Evolutionary conservation across 1,284 basidiomycete species (phyloP), one percentile per base, ranked within the genome.

Genomic region (Papiliotrema laurentii): DNA sequence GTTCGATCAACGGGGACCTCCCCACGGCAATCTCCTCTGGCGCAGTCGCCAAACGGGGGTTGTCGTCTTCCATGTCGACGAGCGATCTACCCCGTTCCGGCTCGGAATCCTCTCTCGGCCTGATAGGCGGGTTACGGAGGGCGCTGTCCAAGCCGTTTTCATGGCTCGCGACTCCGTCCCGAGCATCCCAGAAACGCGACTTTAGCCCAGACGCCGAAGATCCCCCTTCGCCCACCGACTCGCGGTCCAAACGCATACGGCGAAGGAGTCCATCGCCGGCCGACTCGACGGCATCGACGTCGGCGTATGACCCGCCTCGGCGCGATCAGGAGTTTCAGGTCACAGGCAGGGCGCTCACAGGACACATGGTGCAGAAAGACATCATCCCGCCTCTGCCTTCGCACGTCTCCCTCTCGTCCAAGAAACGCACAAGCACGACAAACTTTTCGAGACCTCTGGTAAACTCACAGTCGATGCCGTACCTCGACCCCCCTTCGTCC

Each of bases 401-500:
- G 0, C 33, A 55, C 24, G 37, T 60, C 42, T 43, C 49, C 35
- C 44, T 53, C 35, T 26, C 34, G 24, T 6, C 5, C 9, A 13
- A 34, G 43, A 34, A n/a, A 19, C 18, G 33, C 7, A n/a, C n/a
- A 30, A 5, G 37, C 11, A n/a, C 26, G n/a, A 54, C 48, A n/a
- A 54, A 55, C 25, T 51, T 51, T 28, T 55, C 53, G 11, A 31
- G 53, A 42, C 53, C 50, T 6, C 42, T 54, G 19, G 18, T 47
- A 4, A 47, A n/a, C 21, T 49, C 47, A 9, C 27, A 40, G 14
- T 52, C 50, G 4, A 52, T 55, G 54, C 46, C 55, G 4, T 61
- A 63, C 47, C 56, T 61, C 28, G 61, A 63, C 55, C 61, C 61
- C 5, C 61, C 61, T 6, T 21, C 54, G 2, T 44, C 59, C 18